Evolutionary conservation across 306 rosid species (phyloP), one percentile per base, ranked within the genome.

Genomic region (Ormosia semicastrata): DNA sequence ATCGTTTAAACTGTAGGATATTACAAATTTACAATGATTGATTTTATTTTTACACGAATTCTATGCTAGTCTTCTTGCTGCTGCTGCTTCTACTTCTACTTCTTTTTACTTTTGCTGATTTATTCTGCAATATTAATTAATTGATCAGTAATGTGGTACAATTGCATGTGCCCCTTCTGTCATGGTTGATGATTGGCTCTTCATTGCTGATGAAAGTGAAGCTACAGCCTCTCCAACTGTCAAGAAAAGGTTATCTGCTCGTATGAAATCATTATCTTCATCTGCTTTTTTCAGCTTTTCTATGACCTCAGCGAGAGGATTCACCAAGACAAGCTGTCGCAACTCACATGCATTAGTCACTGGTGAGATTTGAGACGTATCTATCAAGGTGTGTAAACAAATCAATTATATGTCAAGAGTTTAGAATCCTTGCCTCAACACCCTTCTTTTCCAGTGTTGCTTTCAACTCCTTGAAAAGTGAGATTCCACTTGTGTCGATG

Each of bases 401-500:
- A 73, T 32, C 6, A 62, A 53, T n/a, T 1, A 24, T 24, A 76
- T 78, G 24, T 12, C 0, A 73, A 73, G 41, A 67, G 65, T 46
- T 68, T 33, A 39, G 40, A 15, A 6, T 69, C 73, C 93, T 90
- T 86, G 59, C 99, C 94, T 92, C 96, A 62, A 89, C 86, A 5
- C 90, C 93, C 85, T 86, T 93, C 47, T 88, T 95, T 81, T 83
- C 86, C 81, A 93, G 14, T 62, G 91, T 63, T 84, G 89, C 72
- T 81, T 85, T 93, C 64, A 95, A 82, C 64, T 89, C 98, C 77
- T 69, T 87, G 83, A 93, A 87, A 59, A 95, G 89, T 43, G 90
- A 69, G 58, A 95, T 89, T 47, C 98, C 99, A 29, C 98, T 95
- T 66, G 99, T 93, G 84, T 95, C 99, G 54, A 95, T 87, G 81